A percentile compares a stretch with the other conserved stretches of the same genome.
Evolutionary conservation across 768 basidiomycete species (phyloP).

Genomic region (Hericium alpestre): DNA sequence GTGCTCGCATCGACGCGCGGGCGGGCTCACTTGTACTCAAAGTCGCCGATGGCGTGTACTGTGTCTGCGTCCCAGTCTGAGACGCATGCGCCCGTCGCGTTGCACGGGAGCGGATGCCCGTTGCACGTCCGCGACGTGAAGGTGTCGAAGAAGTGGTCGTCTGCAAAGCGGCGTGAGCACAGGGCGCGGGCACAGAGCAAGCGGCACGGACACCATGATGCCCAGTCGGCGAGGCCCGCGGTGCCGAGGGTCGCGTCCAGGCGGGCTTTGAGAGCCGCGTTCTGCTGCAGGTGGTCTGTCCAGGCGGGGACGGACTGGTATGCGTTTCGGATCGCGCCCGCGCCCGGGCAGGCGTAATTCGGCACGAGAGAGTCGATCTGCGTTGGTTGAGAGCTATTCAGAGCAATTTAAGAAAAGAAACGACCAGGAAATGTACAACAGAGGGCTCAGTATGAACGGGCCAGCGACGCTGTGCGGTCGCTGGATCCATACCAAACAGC

Average conservation of each 20-base stretch:
- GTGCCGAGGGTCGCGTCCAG: conserved; percentile 32
- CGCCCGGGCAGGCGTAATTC: conserved; percentile 32
- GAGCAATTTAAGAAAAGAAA: not conserved
- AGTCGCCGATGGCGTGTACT: conserved; percentile 28
- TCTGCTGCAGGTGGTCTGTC: conserved; percentile 31
- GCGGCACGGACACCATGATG: conserved; percentile 32
- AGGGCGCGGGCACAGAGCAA: not conserved
- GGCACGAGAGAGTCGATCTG: conserved; percentile 41
- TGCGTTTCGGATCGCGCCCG: conserved; percentile 27
- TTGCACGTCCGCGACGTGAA: conserved; percentile 38
- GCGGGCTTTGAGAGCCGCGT: conserved; percentile 26
- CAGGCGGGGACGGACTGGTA: conserved; percentile 36
- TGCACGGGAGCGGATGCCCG: conserved; percentile 35
- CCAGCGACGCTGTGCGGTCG: conserved; percentile 22
- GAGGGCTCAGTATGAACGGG: conserved; percentile 32
- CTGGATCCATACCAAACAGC: conserved; percentile 34
- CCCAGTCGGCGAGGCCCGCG: conserved; percentile 28
- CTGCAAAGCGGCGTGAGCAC: conserved; percentile 12
- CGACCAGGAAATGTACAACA: conserved; percentile 20
- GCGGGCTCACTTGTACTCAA: conserved; percentile 28
- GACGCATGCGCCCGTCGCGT: conserved; percentile 30
- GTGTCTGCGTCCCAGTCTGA: conserved; percentile 26
- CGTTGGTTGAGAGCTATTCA: not conserved
- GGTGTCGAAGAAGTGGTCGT: conserved; percentile 44
- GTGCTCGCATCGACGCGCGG: not conserved